Evolutionary conservation across 495 filamentous ascomycete species (phyloP), one percentile per base, ranked within the genome.

Genomic region (Cercophora samala): DNA sequence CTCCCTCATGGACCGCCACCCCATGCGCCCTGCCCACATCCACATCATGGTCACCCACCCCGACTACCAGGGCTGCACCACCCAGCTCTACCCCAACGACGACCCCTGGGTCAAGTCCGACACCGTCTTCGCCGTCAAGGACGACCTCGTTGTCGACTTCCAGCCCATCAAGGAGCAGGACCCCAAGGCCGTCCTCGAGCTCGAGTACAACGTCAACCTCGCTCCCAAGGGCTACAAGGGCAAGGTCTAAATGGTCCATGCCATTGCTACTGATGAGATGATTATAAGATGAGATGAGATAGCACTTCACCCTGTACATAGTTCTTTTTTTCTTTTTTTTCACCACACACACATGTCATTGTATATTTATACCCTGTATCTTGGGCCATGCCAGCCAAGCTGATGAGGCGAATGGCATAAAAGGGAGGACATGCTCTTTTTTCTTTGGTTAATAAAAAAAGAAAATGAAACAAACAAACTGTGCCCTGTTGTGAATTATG

Each of bases 21-120:
- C 91, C n/a, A 91, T 89, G 82, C 82, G 92, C 25, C 91, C 92
- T 42, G 91, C 89, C 51, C 91, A 94, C 73, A 93, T 96, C 69
- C 91, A 96, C 77, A 89, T 94, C 69, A 88, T 93, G 78, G 88
- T 85, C 73, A 83, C 81, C 17, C 77, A 81, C 67, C 73, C 80
- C 23, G 81, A 82, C 0, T 87, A 79, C 77, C 81, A 89, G 76
- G 87, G 88, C 62, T 84, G 91, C 74, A 89, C 88, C 8, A 93
- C 90, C 2, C 91, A 93, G 78, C 85, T 93, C 56, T 93, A 92
- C 74, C 90, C 92, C 75, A 82, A 85, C 72, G 82, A 85, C 54
- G 89, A 90, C 76, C 82, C 85, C 63, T 88, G 91, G 76, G 79
- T 92, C 51, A 79, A 80, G 61, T 85, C 90, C 66, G 91, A 93